Conservation (phyloP, 495 filamentous ascomycete genomes). For the Melanomma pulvis-pyrius region DNA sequence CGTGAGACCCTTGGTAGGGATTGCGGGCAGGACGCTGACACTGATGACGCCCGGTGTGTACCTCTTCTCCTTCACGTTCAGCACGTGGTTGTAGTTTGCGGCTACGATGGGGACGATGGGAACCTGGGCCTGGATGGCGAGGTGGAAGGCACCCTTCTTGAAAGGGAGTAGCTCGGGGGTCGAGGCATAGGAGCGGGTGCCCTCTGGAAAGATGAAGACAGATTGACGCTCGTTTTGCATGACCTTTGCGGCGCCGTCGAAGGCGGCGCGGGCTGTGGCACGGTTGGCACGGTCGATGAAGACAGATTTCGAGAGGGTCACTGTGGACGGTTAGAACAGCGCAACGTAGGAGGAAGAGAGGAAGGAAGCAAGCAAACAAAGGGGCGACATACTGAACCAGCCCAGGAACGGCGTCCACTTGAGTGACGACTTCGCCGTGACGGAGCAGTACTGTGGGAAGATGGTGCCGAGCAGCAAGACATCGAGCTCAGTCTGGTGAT, state of each 20-base stretch:
- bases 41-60: constrained; percentile 79
- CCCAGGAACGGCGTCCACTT: constrained; percentile 83
- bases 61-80: constrained; percentile 67
- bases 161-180: constrained; percentile 82
- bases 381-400: constrained; percentile 71
- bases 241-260: constrained; percentile 77
- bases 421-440: constrained; percentile 89
- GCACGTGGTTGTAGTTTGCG: constrained; percentile 83
- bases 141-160: constrained; percentile 98
- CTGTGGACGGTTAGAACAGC: constrained; percentile 29
- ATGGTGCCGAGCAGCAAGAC: constrained; percentile 84
- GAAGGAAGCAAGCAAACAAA: neutral
- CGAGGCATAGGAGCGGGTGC: constrained; percentile 85
- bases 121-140: constrained; percentile 91
- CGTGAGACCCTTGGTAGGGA: constrained; percentile 76
- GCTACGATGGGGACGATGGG: constrained; percentile 87
- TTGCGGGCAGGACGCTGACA: constrained; percentile 83
- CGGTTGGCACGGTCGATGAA: constrained; percentile 92
- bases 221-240: constrained; percentile 77
- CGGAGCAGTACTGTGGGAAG: constrained; percentile 88
- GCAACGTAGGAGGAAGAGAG: neutral
- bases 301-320: constrained; percentile 83
- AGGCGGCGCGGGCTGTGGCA: constrained; percentile 78
- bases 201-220: constrained; percentile 85
- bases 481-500: constrained; percentile 93